Evolutionary conservation across 306 rosid genomes (phyloP).

Genomic region (Morella rubra): DNA sequence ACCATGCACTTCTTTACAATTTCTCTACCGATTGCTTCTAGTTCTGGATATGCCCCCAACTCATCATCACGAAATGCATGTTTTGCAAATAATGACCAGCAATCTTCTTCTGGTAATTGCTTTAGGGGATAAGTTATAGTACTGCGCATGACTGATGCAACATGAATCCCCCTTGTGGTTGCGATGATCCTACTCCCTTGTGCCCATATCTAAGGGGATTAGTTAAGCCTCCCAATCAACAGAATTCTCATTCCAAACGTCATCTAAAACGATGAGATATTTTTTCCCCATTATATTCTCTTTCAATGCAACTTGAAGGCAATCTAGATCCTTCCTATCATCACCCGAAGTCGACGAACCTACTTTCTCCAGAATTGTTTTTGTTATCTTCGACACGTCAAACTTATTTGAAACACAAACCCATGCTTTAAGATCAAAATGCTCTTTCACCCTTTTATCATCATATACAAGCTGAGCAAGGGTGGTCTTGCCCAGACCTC

Average conservation of each 20-base stretch:
- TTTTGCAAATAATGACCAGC: conserved; percentile 16
- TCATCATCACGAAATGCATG: neutral
- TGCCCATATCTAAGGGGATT: neutral
- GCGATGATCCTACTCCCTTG: conserved; percentile 12
- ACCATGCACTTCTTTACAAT: conserved; percentile 16
- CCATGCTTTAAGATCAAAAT: conserved; percentile 35
- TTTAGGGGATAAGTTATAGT: neutral
- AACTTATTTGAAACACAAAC: conserved; percentile 27
- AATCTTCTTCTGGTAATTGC: neutral
- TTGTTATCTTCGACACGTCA: conserved; percentile 19
- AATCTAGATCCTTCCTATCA: neutral
- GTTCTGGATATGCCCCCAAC: neutral
- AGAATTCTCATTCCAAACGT: conserved; percentile 18
- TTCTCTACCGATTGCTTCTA: conserved; percentile 10
- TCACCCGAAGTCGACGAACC: neutral
- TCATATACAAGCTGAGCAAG: conserved; percentile 31
- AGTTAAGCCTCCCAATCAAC: conserved; percentile 10
- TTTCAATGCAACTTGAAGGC: neutral
- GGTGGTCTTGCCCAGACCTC: conserved; percentile 43
- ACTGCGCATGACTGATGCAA: conserved; percentile 6
- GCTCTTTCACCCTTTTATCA: conserved; percentile 3
- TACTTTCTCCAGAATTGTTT: conserved; percentile 17
- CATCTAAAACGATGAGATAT: conserved; percentile 24
- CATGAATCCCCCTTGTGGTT: conserved; percentile 20
- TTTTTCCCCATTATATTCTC: neutral